A percentile compares a stretch with the other conserved stretches of the same genome.
Evolutionary conservation across 495 filamentous ascomycete species (phyloP).

Genomic region (Thozetella sp.): DNA sequence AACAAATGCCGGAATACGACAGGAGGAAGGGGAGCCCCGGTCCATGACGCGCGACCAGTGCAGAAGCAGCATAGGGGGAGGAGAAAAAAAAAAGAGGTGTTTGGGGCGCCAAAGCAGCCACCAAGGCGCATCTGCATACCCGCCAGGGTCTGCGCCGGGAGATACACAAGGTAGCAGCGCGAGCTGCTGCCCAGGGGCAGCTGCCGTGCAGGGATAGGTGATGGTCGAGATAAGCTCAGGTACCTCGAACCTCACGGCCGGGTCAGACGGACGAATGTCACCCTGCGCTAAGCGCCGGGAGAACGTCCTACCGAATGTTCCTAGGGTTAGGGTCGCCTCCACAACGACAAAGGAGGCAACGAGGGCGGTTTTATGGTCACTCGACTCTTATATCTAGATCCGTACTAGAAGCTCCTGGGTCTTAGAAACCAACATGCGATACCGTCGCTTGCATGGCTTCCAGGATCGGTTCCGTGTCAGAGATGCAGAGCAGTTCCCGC

Average conservation of each 20-base stretch:
- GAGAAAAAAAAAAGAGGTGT: no score
- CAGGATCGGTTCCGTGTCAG: not conserved
- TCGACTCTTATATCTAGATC: slow-evolving; percentile 1
- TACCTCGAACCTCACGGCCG: not conserved
- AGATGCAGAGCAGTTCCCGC: not conserved
- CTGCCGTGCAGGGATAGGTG: not conserved
- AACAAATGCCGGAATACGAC: no score
- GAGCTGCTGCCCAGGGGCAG: not conserved
- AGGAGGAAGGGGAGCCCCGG: no score
- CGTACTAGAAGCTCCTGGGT: not conserved
- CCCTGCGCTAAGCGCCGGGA: not conserved
- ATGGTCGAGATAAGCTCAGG: slow-evolving; percentile 3
- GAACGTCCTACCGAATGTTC: not conserved
- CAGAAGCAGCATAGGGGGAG: no score
- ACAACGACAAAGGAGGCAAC: no score
- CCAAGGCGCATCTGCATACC: not conserved
- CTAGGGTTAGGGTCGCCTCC: not conserved
- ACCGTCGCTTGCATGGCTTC: not conserved
- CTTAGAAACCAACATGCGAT: not conserved
- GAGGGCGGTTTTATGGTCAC: not conserved
- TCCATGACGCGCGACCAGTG: no score
- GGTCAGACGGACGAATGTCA: not conserved
- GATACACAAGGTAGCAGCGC: slow-evolving; percentile 1
- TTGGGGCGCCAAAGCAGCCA: not conserved
- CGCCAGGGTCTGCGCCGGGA: not conserved